Evolutionary conservation across 495 filamentous ascomycete species (phyloP), one percentile per base, ranked within the genome.

Genomic region (Hypoxylon perforatum): DNA sequence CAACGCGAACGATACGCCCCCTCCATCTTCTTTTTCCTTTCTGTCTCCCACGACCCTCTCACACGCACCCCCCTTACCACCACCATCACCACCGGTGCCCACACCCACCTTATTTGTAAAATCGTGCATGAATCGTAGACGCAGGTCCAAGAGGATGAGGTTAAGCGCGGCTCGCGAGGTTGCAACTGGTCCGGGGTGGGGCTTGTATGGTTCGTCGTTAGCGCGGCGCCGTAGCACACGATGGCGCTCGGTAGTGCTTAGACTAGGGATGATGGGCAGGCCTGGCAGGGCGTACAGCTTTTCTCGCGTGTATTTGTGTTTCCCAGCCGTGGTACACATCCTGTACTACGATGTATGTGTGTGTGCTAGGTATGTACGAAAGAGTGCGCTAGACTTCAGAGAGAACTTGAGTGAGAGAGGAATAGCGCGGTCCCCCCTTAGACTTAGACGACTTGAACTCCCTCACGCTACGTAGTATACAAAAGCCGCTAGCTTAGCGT

Each of bases 131-230:
- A 5, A 59, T 66, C 57, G 57, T 42, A 61, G 67, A 70, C 67
- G 67, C 67, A 70, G 67, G 67, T 70, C 67, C 67, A 41, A 70
- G 67, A 66, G 63, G 67, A 70, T 70, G 62, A 54, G 67, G 67
- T 66, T 70, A 70, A 63, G 67, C 67, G 62, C 67, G 57, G 67
- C 67, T 70, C 57, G 57, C 57, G 35, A 70, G 36, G 54, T 66
- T 55, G 41, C 62, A 66, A 54, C 46, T 55, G 30, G 42, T 35
- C 57, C 33, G 67, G 67, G 67, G 42, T 61, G 1, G 38, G 61
- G 49, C 48, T 39, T 21, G 17, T 48, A 52, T 61, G 54, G 58
- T 49, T 45, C 53, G 48, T 59, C 44, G 33, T 63, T 70, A 70
- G 62, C 63, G 67, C 63, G 52, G 38, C 45, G 52, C 49, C 14